Evolutionary conservation across 192 early-diverging fungal genomes (phyloP).

Genomic region (Phycomyces blakesleeanus): DNA sequence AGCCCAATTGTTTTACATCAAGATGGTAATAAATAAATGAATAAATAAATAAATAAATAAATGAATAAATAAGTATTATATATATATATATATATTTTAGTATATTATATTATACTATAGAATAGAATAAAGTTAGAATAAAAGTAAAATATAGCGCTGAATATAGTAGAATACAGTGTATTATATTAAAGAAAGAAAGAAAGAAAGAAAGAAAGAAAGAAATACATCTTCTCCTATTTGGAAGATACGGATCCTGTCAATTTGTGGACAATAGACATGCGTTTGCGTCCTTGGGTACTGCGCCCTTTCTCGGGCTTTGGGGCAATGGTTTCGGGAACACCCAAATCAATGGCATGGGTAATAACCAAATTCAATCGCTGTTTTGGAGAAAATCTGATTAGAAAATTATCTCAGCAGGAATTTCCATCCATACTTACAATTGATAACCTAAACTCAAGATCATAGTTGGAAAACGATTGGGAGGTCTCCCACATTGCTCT

Average conservation of each 20-base stretch:
- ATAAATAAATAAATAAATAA: background rate
- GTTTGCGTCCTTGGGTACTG: constrained; percentile 33
- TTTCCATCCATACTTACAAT: constrained; percentile 25
- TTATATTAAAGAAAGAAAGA: background rate
- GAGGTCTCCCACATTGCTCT: constrained; percentile 47
- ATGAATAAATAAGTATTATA: background rate
- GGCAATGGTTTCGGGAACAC: constrained; percentile 20
- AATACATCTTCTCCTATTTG: background rate
- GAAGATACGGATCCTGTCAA: constrained; percentile 1
- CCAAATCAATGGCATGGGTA: constrained; percentile 29
- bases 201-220: too few species aligned
- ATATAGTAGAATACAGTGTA: too few species aligned
- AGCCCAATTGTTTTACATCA: background rate
- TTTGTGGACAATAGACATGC: constrained; percentile 28
- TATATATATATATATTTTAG: too few species aligned
- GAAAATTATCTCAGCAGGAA: background rate
- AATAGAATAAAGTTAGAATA: too few species aligned
- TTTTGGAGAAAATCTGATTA: background rate
- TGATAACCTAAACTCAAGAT: constrained; percentile 49
- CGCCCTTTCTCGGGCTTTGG: constrained; percentile 22
- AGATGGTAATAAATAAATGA: background rate
- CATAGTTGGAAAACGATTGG: constrained; percentile 37
- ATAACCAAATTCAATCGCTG: constrained; percentile 35
- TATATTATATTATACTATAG: too few species aligned
- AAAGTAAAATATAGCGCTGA: too few species aligned